Evolutionary conservation across 2,329 filamentous ascomycete species (phyloP), one percentile per base, ranked within the genome.

Genomic region (Tolypocladium pustulatum): DNA sequence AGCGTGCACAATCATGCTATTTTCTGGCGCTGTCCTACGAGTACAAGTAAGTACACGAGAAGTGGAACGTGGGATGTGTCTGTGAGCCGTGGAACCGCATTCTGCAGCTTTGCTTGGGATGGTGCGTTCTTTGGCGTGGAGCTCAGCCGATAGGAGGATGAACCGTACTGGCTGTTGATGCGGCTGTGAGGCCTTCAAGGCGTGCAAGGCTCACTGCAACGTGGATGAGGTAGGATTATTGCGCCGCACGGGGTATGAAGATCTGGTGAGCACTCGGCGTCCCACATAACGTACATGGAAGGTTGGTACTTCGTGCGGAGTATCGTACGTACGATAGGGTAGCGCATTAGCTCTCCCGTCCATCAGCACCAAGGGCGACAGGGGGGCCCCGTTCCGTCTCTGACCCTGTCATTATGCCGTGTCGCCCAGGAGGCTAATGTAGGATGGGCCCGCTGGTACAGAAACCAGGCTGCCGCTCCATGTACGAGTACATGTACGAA

Each of bases 281-380:
- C 30, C 49, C 49, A 25, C 41, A 46, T n/a, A 4, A 6, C 40
- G 40, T 22, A 20, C 38, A 4, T n/a, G 17, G 38, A 15, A 20
- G 17, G 2, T 3, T 41, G 38, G 40, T 55, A 40, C 54, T 52
- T 55, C 34, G 46, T 58, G n/a, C 20, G 38, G 32, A 34, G n/a
- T n/a, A n/a, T n/a, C 32, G 32, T n/a, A 43, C 20, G 36, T 49
- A 22, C 40, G 46, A 54, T 41, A 41, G 40, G 40, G 46, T 51
- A 38, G 52, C 61, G 62, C 62, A 60, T 65, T 64, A 63, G 63
- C 62, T 60, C 59, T 64, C 61, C 62, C 60, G 61, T 58, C 58
- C 54, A 59, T 57, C 57, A 59, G 49, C 43, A 40, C 3, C 27
- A 34, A 4, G 30, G 15, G 46, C 30, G 27, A 34, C 49, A 52